Evolutionary conservation across 2,329 filamentous ascomycete genomes (phyloP).

Genomic region (Raffaelea ambrosiae): DNA sequence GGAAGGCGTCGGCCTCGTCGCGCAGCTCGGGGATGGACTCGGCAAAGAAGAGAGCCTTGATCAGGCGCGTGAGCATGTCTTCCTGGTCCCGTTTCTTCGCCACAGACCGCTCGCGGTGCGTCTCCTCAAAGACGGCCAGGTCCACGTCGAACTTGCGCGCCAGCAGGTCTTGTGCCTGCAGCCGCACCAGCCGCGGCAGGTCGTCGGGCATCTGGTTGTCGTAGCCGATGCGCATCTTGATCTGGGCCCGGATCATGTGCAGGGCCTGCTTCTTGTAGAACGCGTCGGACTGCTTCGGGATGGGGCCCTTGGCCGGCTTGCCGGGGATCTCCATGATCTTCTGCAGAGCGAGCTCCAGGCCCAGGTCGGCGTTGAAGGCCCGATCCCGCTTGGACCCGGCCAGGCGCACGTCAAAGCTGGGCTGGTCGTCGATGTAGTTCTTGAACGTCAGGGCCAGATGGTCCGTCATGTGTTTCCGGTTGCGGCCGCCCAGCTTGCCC

Average conservation of each 20-base stretch:
- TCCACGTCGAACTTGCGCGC: conserved; percentile 64
- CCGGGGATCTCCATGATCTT: conserved; percentile 75
- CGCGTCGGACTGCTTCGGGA: conserved; percentile 56
- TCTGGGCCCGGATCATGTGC: conserved; percentile 75
- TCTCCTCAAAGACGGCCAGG: conserved; percentile 61
- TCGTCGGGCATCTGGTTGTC: conserved; percentile 89
- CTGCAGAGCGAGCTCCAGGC: conserved; percentile 79
- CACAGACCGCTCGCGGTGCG: conserved; percentile 74
- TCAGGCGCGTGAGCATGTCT: conserved; percentile 68
- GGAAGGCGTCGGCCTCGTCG: conserved; percentile 63
- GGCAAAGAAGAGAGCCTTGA: conserved; percentile 84
- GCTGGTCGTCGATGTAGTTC: conserved; percentile 75
- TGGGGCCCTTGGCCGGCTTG: conserved; percentile 37
- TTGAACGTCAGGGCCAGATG: conserved; percentile 78
- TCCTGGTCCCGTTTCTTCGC: conserved; percentile 83
- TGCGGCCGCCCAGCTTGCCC: conserved; percentile 90
- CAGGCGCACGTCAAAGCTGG: conserved; percentile 81
- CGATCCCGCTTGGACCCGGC: conserved; percentile 84
- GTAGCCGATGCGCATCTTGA: conserved; percentile 82
- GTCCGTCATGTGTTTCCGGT: conserved; percentile 89
- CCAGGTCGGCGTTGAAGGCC: conserved; percentile 77
- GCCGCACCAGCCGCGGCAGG: conserved; percentile 70
- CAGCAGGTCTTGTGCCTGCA: conserved; percentile 81
- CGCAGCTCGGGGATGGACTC: conserved; percentile 75
- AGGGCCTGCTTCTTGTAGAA: conserved; percentile 94